Evolutionary conservation across 2,329 filamentous ascomycete genomes (phyloP).

Genomic region (Pseudocercospora vitis): DNA sequence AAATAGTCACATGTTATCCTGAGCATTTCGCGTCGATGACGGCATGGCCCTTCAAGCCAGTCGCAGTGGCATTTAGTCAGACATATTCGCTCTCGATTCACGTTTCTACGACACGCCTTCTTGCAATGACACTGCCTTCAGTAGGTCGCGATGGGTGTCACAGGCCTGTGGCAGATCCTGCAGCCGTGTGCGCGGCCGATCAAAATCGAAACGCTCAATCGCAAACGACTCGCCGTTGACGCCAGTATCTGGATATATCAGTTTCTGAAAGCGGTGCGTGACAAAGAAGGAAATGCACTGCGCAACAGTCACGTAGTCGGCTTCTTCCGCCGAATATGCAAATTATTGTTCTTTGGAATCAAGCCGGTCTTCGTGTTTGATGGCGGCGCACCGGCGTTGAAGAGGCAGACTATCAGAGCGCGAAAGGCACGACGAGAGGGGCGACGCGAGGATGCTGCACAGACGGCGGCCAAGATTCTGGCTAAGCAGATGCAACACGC

Average conservation of each 20-base stretch:
- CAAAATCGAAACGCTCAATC: constrained; percentile 93
- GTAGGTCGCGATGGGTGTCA: constrained; percentile 80
- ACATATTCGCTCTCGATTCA: too few species aligned
- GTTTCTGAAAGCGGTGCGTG: constrained; percentile 96
- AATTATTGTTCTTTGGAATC: constrained; percentile 93
- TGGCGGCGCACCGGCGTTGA: constrained; percentile 85
- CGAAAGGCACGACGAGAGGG: constrained; percentile 82
- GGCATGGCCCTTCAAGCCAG: not conserved
- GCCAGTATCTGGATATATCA: constrained; percentile 99
- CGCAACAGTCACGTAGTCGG: constrained; percentile 95
- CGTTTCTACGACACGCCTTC: too few species aligned
- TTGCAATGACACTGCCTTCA: constrained; percentile 1
- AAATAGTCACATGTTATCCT: not conserved
- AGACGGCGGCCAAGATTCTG: constrained; percentile 86
- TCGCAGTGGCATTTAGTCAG: not conserved
- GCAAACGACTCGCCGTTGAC: constrained; percentile 93
- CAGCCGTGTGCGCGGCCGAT: constrained; percentile 94
- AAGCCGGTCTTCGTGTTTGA: constrained; percentile 98
- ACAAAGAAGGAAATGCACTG: constrained; percentile 95
- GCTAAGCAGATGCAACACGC: constrained; percentile 91
- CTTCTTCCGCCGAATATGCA: constrained; percentile 98
- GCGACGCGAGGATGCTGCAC: constrained; percentile 83
- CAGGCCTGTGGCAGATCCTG: constrained; percentile 93
- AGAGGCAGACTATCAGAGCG: constrained; percentile 82
- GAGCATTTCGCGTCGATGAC: constrained; percentile 5